Percentiles rank a stretch among this genome's conserved stretches.
These are phyloP conservation scores for Colletotrichum sp. DNA, from an alignment of 2,329 filamentous ascomycete species.

Conservation along the genomic window DNA sequence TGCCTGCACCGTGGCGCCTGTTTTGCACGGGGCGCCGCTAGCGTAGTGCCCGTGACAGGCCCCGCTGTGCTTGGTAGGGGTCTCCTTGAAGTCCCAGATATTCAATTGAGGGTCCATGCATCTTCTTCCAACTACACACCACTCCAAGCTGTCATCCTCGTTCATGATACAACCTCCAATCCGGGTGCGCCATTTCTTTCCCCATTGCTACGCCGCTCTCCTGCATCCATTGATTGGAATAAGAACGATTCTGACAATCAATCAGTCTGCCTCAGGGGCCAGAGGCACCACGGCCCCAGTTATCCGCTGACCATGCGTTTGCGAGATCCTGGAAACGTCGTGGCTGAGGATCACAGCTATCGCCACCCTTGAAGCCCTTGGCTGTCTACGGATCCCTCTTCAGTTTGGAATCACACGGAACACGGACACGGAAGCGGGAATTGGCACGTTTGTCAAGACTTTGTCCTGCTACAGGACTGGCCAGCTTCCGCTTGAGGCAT, in stretches of 20 bases:
- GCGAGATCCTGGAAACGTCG: neutral
- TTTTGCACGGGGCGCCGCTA: neutral
- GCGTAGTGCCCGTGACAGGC: neutral
- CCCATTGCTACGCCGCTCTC: neutral
- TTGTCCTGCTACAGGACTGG: neutral
- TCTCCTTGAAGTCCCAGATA: neutral
- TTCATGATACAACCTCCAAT: neutral
- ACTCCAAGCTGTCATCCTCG: neutral
- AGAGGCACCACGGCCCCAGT: neutral
- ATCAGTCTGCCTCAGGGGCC: neutral
- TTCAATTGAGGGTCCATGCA: neutral
- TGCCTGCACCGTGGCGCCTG: neutral
- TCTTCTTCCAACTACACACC: constrained; percentile 14
- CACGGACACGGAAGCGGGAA: neutral
- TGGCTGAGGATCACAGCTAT: neutral
- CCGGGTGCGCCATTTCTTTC: neutral
- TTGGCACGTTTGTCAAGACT: neutral
- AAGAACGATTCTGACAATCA: neutral
- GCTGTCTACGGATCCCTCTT: neutral
- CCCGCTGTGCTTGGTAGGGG: neutral
- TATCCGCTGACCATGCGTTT: neutral
- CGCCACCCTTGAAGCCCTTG: neutral
- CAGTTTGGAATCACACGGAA: neutral
- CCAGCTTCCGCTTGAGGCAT: neutral
- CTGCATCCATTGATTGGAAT: neutral